Percentiles rank a stretch among this genome's conserved stretches.
Evolutionary conservation across 495 filamentous ascomycete species (phyloP).

Genomic region (Delitschia confertaspora): DNA sequence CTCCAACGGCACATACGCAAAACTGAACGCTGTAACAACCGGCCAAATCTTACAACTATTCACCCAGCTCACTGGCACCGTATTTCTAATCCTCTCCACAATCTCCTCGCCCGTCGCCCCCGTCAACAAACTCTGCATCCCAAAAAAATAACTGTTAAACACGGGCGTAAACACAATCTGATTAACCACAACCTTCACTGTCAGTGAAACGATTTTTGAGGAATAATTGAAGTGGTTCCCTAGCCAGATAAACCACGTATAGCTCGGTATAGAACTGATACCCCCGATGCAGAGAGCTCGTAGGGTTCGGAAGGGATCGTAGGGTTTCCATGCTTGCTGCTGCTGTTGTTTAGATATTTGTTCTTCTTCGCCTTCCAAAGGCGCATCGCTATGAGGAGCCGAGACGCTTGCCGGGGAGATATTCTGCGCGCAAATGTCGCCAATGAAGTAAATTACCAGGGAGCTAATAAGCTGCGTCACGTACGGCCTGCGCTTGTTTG

Average conservation of each 20-base stretch:
- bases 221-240: constrained; percentile 71
- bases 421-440: constrained; percentile 71
- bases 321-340: too few relatives aligned
- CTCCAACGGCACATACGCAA: constrained; percentile 70
- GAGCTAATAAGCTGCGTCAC: constrained; percentile 67
- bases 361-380: background rate
- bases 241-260: constrained; percentile 80
- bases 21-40: constrained; percentile 76
- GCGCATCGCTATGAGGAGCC: background rate
- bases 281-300: constrained; percentile 66
- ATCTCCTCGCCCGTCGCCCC: constrained; percentile 52
- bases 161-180: constrained; percentile 75
- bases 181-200: constrained; percentile 66
- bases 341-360: constrained; percentile 19
- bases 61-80: constrained; percentile 63
- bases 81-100: constrained; percentile 59
- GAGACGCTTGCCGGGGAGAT: constrained; percentile 32
- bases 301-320: constrained; percentile 61
- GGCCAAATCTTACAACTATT: constrained; percentile 90
- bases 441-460: constrained; percentile 67
- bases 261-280: constrained; percentile 63
- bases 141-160: constrained; percentile 91
- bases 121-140: constrained; percentile 59
- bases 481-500: constrained; percentile 62
- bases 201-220: constrained; percentile 46